Evolutionary conservation across 2,329 filamentous ascomycete species (phyloP), one percentile per base, ranked within the genome.

Genomic region (Eutypa lata): DNA sequence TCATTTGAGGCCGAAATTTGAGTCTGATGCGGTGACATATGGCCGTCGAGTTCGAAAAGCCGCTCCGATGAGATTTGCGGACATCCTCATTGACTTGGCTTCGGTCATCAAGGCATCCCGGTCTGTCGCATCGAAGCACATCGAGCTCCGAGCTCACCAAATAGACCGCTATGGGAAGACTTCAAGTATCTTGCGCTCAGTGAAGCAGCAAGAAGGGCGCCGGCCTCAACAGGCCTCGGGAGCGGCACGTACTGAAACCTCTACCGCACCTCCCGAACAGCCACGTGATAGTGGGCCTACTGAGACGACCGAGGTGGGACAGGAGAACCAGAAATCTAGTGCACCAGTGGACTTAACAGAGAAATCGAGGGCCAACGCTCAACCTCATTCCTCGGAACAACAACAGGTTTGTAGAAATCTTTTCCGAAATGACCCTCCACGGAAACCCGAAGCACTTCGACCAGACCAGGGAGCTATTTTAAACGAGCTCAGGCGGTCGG

Each of bases 41-140:
- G 57, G 61, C 64, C n/a, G 33, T 22, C 37, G 53, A 46, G 42
- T 43, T 35, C 18, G n/a, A 52, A n/a, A 53, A 57, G 49, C 49
- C 46, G 54, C 47, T 55, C 59, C 56, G 54, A 85, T 85, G 82
- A 74, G 81, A 69, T 75, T 84, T 78, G 82, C 80, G 73, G 86
- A 82, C 73, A 83, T 79, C 65, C 73, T 78, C 57, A 76, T 91
- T 67, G 89, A 92, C 73, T 75, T 88, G 62, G 83, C 86, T 60
- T 82, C 86, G 55, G 77, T 92, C 58, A 77, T 88, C 69, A 84
- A 80, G 75, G 88, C 84, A 66, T 87, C 88, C 48, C 82, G 85
- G 54, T 81, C 81, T 33, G 79, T 92, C 55, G 87, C 86, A 47
- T 71, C 78, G 47, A 85, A 81, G 68, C 84, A 87, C 69, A 66